Evolutionary conservation across 2,329 filamentous ascomycete genomes (phyloP), one percentile per base, ranked within the genome.

Genomic region (Cercospora sp.): DNA sequence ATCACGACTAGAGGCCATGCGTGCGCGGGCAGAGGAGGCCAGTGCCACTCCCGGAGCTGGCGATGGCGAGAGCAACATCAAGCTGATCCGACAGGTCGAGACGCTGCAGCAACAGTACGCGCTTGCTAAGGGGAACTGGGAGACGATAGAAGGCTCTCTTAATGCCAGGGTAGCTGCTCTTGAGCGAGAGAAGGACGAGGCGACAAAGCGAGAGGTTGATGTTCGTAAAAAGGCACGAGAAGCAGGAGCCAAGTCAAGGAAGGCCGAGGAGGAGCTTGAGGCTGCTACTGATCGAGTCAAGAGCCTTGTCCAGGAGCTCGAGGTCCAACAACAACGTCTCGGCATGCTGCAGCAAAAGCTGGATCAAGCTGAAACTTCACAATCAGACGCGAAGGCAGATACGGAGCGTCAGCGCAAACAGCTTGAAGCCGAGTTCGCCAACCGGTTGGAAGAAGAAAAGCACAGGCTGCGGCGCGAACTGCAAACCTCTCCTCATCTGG

Each of bases 121-220:
- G 0, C 89, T 96, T 64, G 95, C 95, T 1, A 95, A 92, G 73
- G 93, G 96, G 76, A 99, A 99, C 75, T 99, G 96, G 95, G 94
- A 97, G 77, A 92, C 93, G 0, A 96, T 99, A 69, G 94, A 99
- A 79, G 88, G 91, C 9, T 96, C 92, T 2, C 81, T 99, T 33
- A 86, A 94, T 61, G 88, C 92, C 23, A 88, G 94, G 66, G 86
- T 95, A 10, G 86, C 89, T 3, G 90, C 84, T 60, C 83, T 98
- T 9, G 95, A 99, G 78, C 95, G 91, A 77, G 96, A 99, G 79
- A 88, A 92, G 65, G 94, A 98, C 76, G 95, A 99, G 75, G 87
- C 92, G 8, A 85, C 89, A 60, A 89, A 89, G 72, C 89, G 92
- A 67, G 95, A 99, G 80, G 90, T 88, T 5, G 95, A 98, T 45